Conservation (phyloP, 257 asterid species). For the Solanum corneliomulleri region DNA sequence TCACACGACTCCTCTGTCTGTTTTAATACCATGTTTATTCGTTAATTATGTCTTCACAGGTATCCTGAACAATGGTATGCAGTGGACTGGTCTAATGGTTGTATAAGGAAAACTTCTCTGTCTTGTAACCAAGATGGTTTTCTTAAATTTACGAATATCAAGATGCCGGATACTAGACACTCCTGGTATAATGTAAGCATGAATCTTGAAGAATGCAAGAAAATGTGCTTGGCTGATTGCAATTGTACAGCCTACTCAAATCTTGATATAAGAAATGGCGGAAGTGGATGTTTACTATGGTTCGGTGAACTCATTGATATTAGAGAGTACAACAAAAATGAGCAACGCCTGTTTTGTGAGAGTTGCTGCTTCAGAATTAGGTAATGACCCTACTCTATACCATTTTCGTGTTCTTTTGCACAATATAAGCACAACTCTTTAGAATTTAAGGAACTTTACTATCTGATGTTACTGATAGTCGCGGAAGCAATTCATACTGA, state of each 20-base stretch:
- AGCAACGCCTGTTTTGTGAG: neutral
- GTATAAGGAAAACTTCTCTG: neutral
- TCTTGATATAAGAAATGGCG: slow-evolving; percentile 7
- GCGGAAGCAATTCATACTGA: neutral
- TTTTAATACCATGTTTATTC: neutral
- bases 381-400: neutral
- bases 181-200: slow-evolving; percentile 10
- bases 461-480: neutral
- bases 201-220: slow-evolving; percentile 22
- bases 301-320: slow-evolving; percentile 27
- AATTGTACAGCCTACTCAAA: slow-evolving; percentile 29
- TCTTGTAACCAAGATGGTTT: neutral
- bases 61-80: neutral
- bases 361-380: slow-evolving; percentile 4
- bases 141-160: neutral
- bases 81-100: slow-evolving; percentile 10
- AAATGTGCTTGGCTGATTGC: slow-evolving; percentile 24
- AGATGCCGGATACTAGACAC: slow-evolving; percentile 8
- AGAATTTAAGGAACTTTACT: neutral
- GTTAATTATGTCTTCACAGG: neutral
- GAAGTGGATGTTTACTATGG: slow-evolving; percentile 34
- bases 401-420: neutral
- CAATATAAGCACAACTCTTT: neutral
- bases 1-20: neutral
- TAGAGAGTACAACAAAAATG: neutral